These are phyloP conservation scores for Wickerhamomyces sydowiorum DNA, from an alignment of 805 yeast genomes.

Conservation along the genomic window DNA sequence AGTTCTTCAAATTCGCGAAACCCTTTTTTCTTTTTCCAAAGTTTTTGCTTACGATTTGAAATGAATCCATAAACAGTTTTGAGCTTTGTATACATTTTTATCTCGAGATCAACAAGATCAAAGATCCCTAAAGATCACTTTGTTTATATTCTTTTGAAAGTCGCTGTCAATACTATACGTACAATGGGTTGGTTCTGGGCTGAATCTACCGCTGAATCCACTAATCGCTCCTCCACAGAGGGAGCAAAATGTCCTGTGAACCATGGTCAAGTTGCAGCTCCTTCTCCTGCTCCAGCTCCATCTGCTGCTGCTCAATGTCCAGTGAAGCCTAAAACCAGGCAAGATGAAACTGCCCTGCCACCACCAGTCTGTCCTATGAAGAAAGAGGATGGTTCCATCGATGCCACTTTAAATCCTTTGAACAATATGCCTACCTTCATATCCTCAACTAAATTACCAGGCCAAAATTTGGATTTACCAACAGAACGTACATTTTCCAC, in stretches of 20 bases:
- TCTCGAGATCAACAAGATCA: not conserved
- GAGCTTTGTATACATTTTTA: not conserved
- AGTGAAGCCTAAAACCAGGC: conserved; percentile 26
- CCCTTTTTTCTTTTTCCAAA: not conserved
- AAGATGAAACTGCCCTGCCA: conserved; percentile 7
- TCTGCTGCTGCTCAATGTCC: conserved; percentile 33
- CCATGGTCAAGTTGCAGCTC: conserved; percentile 21
- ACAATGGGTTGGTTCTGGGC: conserved; percentile 94
- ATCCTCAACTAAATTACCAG: conserved; percentile 65
- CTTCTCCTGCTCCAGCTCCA: conserved; percentile 18
- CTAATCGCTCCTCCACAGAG: not conserved
- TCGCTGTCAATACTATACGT: not conserved
- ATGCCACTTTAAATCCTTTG: conserved; percentile 54
- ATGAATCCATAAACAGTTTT: not conserved
- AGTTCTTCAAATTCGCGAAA: not conserved
- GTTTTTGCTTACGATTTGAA: not conserved
- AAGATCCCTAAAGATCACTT: not conserved
- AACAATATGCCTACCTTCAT: conserved; percentile 83
- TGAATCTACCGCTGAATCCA: conserved; percentile 21
- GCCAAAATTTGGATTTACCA: conserved; percentile 74
- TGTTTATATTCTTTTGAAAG: not conserved
- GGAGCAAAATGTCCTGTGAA: conserved; percentile 34
- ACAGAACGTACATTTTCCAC: conserved; percentile 78
- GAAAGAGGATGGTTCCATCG: conserved; percentile 18
- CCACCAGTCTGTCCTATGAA: conserved; percentile 37